Evolutionary conservation across 495 filamentous ascomycete genomes (phyloP).

Genomic region (Parmelia sp.): DNA sequence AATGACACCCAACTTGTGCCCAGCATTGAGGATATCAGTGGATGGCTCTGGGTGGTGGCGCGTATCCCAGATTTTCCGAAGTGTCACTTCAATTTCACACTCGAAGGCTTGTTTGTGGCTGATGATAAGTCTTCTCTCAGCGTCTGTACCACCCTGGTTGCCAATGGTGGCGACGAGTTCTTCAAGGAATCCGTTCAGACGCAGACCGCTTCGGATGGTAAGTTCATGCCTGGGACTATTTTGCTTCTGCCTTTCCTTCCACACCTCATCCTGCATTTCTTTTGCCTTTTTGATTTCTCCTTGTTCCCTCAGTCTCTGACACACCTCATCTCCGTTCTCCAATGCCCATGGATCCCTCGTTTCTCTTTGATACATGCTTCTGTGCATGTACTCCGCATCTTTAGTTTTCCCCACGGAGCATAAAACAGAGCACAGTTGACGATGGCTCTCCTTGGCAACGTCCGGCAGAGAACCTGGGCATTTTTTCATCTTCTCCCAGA

Average conservation of each 20-base stretch:
- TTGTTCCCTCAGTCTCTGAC: background rate
- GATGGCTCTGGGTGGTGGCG: background rate
- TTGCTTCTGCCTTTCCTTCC: constrained; percentile 5
- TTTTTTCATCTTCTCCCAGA: constrained; percentile 4
- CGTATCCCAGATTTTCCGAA: constrained; percentile 1
- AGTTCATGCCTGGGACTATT: background rate
- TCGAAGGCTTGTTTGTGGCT: background rate
- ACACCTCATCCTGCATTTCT: constrained; percentile 1
- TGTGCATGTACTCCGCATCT: constrained; percentile 7
- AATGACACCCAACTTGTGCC: constrained; percentile 5
- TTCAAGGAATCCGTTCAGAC: background rate
- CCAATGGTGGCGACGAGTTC: background rate
- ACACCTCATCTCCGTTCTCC: constrained; percentile 12
- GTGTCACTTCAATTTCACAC: background rate
- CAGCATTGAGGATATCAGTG: constrained; percentile 3
- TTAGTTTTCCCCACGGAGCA: background rate
- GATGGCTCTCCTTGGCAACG: constrained; percentile 1
- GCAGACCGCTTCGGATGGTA: constrained; percentile 7
- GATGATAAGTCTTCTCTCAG: background rate
- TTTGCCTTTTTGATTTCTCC: constrained; percentile 4
- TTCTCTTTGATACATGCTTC: background rate
- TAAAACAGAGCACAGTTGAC: constrained; percentile 11
- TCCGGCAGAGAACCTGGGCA: background rate
- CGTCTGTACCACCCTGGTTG: background rate
- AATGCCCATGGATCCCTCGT: constrained; percentile 3